Evolutionary conservation across 331 rosid genomes (phyloP).

Genomic region (Stylosanthes scabra): DNA sequence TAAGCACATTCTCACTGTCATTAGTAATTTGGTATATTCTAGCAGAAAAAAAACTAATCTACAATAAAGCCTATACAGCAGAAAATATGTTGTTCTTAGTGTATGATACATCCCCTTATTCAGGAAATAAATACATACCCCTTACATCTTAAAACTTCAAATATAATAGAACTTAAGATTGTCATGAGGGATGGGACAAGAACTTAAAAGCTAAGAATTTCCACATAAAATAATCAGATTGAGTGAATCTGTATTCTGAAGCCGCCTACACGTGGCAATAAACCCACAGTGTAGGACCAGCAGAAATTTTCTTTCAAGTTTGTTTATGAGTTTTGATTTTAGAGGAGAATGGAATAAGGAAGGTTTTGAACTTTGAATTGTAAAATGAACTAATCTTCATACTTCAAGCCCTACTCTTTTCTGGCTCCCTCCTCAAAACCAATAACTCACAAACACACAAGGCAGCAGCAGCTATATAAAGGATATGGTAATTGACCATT

Average conservation of each 20-base stretch:
- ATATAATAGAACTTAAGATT: background rate
- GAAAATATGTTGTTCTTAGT: constrained; percentile 7
- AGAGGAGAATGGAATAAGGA: no score
- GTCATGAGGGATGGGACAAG: background rate
- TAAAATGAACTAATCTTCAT: no score
- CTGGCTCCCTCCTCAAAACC: no score
- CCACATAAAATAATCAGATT: constrained; percentile 6
- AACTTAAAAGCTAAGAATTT: constrained; percentile 23
- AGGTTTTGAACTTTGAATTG: no score
- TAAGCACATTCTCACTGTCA: constrained; percentile 24
- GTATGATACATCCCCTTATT: background rate
- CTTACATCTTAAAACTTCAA: background rate
- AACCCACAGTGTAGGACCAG: constrained; percentile 8
- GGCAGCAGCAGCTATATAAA: background rate
- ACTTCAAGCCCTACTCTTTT: no score
- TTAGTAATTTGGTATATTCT: constrained; percentile 18
- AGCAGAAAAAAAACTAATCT: constrained; percentile 13
- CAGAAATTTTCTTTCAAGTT: no score
- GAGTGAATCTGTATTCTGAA: constrained; percentile 26
- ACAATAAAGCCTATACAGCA: constrained; percentile 20
- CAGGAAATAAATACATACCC: background rate
- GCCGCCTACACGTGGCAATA: constrained; percentile 7
- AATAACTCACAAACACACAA: background rate
- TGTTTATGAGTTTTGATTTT: no score
- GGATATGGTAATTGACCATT: constrained; percentile 7